Evolutionary conservation across 2,329 filamentous ascomycete genomes (phyloP).

Genomic region (Acarospora socialis): DNA sequence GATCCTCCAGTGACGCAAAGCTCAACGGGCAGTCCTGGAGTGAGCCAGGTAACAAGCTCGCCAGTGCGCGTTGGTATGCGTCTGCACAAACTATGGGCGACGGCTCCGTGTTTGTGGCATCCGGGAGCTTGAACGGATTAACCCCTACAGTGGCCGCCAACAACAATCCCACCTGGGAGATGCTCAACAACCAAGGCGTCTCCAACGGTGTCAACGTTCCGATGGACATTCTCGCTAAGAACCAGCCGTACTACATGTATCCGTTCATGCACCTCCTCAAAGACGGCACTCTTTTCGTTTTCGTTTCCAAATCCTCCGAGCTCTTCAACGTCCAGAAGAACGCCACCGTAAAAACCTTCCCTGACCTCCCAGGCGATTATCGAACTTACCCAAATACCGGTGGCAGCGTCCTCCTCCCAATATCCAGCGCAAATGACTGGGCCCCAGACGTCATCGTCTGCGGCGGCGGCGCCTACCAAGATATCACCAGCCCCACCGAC

Average conservation of each 20-base stretch:
- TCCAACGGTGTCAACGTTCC: constrained; percentile 33
- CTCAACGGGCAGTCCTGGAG: constrained; percentile 37
- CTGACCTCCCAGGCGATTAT: constrained; percentile 41
- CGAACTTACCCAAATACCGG: constrained; percentile 49
- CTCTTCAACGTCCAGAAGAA: constrained; percentile 38
- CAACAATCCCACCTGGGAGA: constrained; percentile 51
- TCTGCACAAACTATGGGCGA: constrained; percentile 45
- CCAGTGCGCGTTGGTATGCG: constrained; percentile 46
- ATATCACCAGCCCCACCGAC: constrained; percentile 44
- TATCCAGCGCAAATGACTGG: constrained; percentile 38
- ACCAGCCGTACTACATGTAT: constrained; percentile 52
- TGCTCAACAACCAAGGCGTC: constrained; percentile 36
- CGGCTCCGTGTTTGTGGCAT: constrained; percentile 43
- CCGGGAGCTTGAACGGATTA: constrained; percentile 44
- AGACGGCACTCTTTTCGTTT: constrained; percentile 43
- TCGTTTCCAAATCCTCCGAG: constrained; percentile 41
- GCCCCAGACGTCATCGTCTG: constrained; percentile 42
- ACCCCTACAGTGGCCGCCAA: constrained; percentile 39
- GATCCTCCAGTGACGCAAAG: constrained; percentile 30
- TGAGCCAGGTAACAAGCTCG: constrained; percentile 41
- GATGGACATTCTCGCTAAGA: constrained; percentile 41
- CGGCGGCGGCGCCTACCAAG: constrained; percentile 46
- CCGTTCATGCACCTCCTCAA: constrained; percentile 46
- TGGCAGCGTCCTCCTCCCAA: constrained; percentile 41
- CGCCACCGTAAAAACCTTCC: constrained; percentile 31